A percentile compares a stretch with the other conserved stretches of the same genome.
These are phyloP conservation scores for Nidula microcarpa DNA, from an alignment of 768 basidiomycete species.

Conservation along the genomic window DNA sequence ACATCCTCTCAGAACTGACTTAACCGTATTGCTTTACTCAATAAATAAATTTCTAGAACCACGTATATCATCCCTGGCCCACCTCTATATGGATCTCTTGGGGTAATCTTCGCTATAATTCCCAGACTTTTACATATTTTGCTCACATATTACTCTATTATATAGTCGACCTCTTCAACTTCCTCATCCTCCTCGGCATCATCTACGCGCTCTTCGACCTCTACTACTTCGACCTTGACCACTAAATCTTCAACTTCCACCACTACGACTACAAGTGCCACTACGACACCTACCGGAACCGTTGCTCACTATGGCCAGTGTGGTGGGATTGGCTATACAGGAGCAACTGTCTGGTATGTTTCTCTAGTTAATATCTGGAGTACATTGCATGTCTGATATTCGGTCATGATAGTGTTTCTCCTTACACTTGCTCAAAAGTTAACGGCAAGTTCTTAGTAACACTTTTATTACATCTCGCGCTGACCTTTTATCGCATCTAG, in stretches of 20 bases:
- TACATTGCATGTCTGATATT: not conserved
- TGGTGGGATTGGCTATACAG: constrained; percentile 37
- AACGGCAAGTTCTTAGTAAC: constrained; percentile 10
- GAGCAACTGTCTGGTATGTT: constrained; percentile 32
- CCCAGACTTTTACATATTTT: not conserved
- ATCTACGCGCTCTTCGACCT: constrained; percentile 1
- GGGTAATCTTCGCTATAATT: not conserved
- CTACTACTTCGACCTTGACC: constrained; percentile 4
- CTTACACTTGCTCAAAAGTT: constrained; percentile 28
- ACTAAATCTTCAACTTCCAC: constrained; percentile 9
- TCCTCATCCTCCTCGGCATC: constrained; percentile 1
- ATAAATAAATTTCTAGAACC: constrained; percentile 7
- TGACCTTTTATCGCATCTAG: constrained; percentile 8
- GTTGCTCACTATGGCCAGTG: constrained; percentile 39
- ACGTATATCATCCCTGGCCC: constrained; percentile 42
- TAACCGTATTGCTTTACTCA: too few relatives aligned
- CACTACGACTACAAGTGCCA: constrained; percentile 11
- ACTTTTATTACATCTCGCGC: not conserved
- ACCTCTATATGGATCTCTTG: constrained; percentile 34
- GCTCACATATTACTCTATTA: constrained; percentile 1
- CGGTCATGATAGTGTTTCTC: constrained; percentile 20
- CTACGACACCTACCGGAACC: constrained; percentile 17
- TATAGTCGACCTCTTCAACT: not conserved
- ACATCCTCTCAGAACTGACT: too few relatives aligned
- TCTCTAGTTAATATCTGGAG: not conserved